A percentile compares a stretch with the other conserved stretches of the same genome.
These are phyloP conservation scores for Penicillium hesseltinei DNA, from an alignment of 2,329 filamentous ascomycete genomes.

Conservation along the genomic window DNA sequence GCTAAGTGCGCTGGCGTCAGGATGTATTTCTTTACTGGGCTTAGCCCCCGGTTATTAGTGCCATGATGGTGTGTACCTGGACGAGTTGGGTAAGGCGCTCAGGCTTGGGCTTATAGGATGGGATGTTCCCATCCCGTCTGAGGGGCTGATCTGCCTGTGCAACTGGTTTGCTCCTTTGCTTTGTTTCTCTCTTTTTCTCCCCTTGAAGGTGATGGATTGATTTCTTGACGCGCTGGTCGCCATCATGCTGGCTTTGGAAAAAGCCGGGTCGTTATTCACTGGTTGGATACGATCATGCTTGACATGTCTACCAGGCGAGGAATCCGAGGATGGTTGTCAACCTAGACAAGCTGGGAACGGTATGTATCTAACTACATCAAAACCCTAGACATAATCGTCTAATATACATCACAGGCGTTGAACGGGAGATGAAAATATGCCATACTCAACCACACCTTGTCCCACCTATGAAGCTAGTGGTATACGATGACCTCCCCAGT, in stretches of 20 bases:
- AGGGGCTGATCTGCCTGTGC: constrained; percentile 7
- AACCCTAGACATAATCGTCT: constrained; percentile 5
- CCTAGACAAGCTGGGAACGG: constrained; percentile 7
- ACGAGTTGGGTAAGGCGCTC: constrained; percentile 12
- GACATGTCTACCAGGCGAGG: constrained; percentile 29
- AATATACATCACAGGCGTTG: constrained; percentile 34
- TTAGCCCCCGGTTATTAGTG: constrained; percentile 12
- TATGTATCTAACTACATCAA: background rate
- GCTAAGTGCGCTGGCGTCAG: constrained; percentile 11
- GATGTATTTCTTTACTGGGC: constrained; percentile 15
- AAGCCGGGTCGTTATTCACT: constrained; percentile 41
- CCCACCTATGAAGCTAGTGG: constrained; percentile 46
- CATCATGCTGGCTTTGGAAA: constrained; percentile 37
- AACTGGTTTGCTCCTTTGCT: constrained; percentile 7
- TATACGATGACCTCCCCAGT: constrained; percentile 43
- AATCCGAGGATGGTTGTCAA: constrained; percentile 23
- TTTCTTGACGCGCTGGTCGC: constrained; percentile 34
- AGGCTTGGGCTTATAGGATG: constrained; percentile 7
- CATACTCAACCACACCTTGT: constrained; percentile 48
- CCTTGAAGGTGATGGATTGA: constrained; percentile 31
- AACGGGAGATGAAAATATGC: constrained; percentile 46
- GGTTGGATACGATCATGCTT: constrained; percentile 43
- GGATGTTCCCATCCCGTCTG: constrained; percentile 11
- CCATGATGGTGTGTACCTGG: constrained; percentile 7
- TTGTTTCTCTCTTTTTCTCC: constrained; percentile 8